Evolutionary conservation across 2,329 filamentous ascomycete genomes (phyloP), one percentile per base, ranked within the genome.

Genomic region (Ustilaginoidea virens): DNA sequence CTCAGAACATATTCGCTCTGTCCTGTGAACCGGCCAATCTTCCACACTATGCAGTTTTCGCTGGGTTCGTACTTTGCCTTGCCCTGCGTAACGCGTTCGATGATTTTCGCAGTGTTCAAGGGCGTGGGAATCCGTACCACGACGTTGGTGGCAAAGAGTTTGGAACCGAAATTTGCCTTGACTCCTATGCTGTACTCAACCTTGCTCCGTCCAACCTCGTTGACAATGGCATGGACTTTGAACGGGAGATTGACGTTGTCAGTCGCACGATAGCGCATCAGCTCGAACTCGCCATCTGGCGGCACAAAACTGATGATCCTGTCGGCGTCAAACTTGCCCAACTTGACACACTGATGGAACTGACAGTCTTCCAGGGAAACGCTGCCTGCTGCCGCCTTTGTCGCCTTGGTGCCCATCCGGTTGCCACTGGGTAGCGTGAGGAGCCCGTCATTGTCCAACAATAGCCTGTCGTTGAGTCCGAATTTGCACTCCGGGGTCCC

Each of bases 401-500:
- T 94, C 17, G 86, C 83, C 54, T 93, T 94, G 36, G 77, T 78
- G 31, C 76, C 80, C 47, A 77, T 71, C 37, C 73, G 66, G 45
- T 90, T 90, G 4, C 83, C 83, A 33, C 73, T 77, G 14, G 75
- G 74, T 5, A 78, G 60, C 24, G 69, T 68, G 41, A 69, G 53
- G 25, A 80, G 56, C 29, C 72, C 69, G 48, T 81, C 69, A 31
- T 73, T 71, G 47, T 94, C 90, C n/a, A 98, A 68, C 2, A 96
- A 70, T 4, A 98, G 66, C 6, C 90, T 76, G 53, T 98, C 90
- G 52, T 98, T 98, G 23, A 98, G 74, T 5, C 90, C 90, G 44
- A 98, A 98, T 55, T 98, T 98, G 69, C 90, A 98, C 57, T 98
- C 90, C 7, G 90, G 90, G 1, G 86, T 98, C 19, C 92, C 90